These are phyloP conservation scores for Cladosporium sp. DNA, from an alignment of 2,329 filamentous ascomycete species.

Conservation along the genomic window DNA sequence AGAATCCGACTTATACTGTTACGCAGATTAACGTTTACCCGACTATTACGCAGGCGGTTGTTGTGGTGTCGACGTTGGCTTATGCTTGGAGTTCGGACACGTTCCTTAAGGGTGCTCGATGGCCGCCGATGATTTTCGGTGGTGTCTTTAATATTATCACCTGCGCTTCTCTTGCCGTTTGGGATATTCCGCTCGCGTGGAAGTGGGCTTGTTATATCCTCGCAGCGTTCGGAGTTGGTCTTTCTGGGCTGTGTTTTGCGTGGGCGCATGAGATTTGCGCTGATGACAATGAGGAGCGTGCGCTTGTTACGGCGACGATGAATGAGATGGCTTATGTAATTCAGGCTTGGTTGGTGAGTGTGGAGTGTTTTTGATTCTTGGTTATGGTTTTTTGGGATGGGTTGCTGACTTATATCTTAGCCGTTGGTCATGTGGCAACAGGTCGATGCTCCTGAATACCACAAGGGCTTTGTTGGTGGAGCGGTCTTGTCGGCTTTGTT, in stretches of 20 bases:
- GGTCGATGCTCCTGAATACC: conserved; percentile 1
- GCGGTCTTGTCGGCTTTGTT: neutral
- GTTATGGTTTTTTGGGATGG: no score
- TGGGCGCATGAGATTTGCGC: conserved; percentile 44
- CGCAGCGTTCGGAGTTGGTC: conserved; percentile 42
- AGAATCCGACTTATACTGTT: neutral
- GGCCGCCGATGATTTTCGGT: conserved; percentile 60
- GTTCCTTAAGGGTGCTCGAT: conserved; percentile 54
- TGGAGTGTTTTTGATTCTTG: no score
- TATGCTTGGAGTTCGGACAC: conserved; percentile 65
- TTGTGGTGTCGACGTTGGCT: conserved; percentile 54
- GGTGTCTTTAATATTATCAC: conserved; percentile 42
- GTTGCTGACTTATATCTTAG: no score
- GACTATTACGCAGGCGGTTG: conserved; percentile 47
- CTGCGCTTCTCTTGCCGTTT: conserved; percentile 39
- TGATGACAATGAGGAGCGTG: conserved; percentile 58
- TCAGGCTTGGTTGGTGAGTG: conserved; percentile 64
- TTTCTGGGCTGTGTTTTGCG: conserved; percentile 47
- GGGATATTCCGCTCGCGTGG: conserved; percentile 47
- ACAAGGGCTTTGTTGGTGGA: conserved; percentile 47
- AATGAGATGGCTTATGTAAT: conserved; percentile 66
- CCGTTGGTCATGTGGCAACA: conserved; percentile 58
- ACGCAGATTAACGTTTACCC: conserved; percentile 44
- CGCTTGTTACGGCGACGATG: conserved; percentile 60
- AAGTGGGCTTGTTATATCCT: conserved; percentile 62